A percentile compares a stretch with the other conserved stretches of the same genome.
phyloP scores from a whole-genome alignment of 768 basidiomycete species.

The Lyophyllum semitale region DNA sequence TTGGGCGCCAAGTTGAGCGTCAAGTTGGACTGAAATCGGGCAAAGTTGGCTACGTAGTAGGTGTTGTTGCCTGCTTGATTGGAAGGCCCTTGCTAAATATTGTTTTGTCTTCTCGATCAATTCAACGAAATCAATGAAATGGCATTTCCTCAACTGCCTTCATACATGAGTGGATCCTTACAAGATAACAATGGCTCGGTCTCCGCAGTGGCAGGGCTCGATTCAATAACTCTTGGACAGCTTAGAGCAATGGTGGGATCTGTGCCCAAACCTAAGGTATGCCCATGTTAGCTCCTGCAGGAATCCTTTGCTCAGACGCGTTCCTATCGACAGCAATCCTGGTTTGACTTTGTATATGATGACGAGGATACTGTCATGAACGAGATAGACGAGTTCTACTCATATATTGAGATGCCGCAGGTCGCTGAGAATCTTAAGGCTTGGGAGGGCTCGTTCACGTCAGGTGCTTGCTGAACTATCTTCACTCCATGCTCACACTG shows the following conservation, averaged over 20 bases:
- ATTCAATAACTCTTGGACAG: constrained; percentile 82
- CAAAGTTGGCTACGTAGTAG: too few relatives aligned
- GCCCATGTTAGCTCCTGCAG: constrained; percentile 17
- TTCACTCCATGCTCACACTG: constrained; percentile 10
- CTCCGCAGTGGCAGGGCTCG: constrained; percentile 45
- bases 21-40: too few relatives aligned
- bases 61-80: not conserved
- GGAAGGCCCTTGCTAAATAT: constrained; percentile 1
- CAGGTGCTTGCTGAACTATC: constrained; percentile 50
- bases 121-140: constrained; percentile 9
- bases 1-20: too few relatives aligned
- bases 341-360: constrained; percentile 92
- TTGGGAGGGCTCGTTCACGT: constrained; percentile 82
- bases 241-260: constrained; percentile 72
- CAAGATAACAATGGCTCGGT: constrained; percentile 24
- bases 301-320: constrained; percentile 6
- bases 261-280: constrained; percentile 75
- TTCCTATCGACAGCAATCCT: constrained; percentile 62
- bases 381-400: constrained; percentile 98
- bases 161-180: constrained; percentile 27
- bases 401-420: constrained; percentile 93
- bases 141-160: constrained; percentile 29
- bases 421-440: constrained; percentile 85
- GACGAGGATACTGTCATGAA: constrained; percentile 96
- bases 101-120: not conserved